Evolutionary conservation across 192 early-diverging fungal species (phyloP).

Genomic region (Geosiphon pyriformis): DNA sequence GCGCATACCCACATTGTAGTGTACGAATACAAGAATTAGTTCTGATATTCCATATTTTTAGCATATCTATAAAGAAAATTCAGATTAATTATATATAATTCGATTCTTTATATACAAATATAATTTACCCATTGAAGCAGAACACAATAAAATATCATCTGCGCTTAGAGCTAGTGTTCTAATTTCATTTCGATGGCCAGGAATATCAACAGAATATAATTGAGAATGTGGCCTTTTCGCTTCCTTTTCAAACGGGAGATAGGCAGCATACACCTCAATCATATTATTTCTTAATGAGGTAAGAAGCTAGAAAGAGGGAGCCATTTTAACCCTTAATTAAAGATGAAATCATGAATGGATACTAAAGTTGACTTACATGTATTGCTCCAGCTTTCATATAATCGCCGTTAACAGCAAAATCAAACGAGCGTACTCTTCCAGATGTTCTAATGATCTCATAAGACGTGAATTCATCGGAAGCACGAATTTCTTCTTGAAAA

Average conservation of each 20-base stretch:
- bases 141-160: conserved; percentile 81
- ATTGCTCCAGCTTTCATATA: conserved; percentile 42
- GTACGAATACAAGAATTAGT: conserved; percentile 82
- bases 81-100: neutral
- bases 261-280: conserved; percentile 71
- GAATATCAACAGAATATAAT: conserved; percentile 67
- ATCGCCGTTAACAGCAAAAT: conserved; percentile 54
- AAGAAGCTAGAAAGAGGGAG: conserved; percentile 45
- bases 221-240: conserved; percentile 63
- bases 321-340: neutral
- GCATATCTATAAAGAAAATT: conserved; percentile 36
- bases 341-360: neutral
- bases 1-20: conserved; percentile 84
- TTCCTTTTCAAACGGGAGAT: conserved; percentile 53
- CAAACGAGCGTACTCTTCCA: conserved; percentile 79
- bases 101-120: neutral
- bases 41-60: conserved; percentile 90
- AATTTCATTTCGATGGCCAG: conserved; percentile 88
- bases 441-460: conserved; percentile 67
- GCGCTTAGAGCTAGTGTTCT: conserved; percentile 84
- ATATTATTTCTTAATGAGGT: conserved; percentile 78
- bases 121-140: conserved; percentile 70
- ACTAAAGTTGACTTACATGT: conserved; percentile 27
- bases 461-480: conserved; percentile 71
- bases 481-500: conserved; percentile 48